These are phyloP conservation scores for Phyllachora maydis DNA, from an alignment of 2,329 filamentous ascomycete genomes.

Conservation along the genomic window DNA sequence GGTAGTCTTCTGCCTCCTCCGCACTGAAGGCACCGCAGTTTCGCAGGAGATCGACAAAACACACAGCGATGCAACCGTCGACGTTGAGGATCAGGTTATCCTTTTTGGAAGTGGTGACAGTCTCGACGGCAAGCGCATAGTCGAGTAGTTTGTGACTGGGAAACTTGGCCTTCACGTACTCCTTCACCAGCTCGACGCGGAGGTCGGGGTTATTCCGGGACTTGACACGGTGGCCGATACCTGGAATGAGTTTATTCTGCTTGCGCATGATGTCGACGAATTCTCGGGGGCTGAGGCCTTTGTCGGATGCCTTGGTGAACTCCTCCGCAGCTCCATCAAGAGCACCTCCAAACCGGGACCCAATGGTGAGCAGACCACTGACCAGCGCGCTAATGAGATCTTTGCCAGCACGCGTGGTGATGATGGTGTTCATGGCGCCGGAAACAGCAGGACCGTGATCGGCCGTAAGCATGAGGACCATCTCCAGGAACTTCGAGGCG, in stretches of 20 bases:
- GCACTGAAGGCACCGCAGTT: constrained; percentile 93
- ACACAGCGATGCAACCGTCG: constrained; percentile 92
- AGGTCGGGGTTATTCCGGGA: constrained; percentile 99
- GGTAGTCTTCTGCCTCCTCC: constrained; percentile 97
- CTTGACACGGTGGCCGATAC: constrained; percentile 98
- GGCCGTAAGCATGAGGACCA: constrained; percentile 99
- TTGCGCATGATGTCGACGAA: constrained; percentile 99
- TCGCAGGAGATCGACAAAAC: constrained; percentile 93
- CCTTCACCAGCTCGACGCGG: constrained; percentile 97
- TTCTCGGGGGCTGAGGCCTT: constrained; percentile 92
- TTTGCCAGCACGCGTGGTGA: constrained; percentile 97
- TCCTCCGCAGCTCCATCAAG: constrained; percentile 95
- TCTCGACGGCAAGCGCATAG: constrained; percentile 94
- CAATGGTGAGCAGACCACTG: constrained; percentile 92
- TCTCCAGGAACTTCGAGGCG: constrained; percentile 97
- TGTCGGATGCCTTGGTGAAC: constrained; percentile 96
- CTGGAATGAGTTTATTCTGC: constrained; percentile 99
- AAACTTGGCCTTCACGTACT: constrained; percentile 96
- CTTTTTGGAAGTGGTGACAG: constrained; percentile 98
- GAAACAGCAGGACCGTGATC: constrained; percentile 98
- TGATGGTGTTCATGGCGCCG: constrained; percentile 99
- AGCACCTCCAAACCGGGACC: constrained; percentile 94
- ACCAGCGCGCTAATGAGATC: constrained; percentile 92
- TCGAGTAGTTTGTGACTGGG: constrained; percentile 95
- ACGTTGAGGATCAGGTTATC: constrained; percentile 99